Conservation (phyloP, 331 rosid genomes). For the Spiraea crenata region DNA sequence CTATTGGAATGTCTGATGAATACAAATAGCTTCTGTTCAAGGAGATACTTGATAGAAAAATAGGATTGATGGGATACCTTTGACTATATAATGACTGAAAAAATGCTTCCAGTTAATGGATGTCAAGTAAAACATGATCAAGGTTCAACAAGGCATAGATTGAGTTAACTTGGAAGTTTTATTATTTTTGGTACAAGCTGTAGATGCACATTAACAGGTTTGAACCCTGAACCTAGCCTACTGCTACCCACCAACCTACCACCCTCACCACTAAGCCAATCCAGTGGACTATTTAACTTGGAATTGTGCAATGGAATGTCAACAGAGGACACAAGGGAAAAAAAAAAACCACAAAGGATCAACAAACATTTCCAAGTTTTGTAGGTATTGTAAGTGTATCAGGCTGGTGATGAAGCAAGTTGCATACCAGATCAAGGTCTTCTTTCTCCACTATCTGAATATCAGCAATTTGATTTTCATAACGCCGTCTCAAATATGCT, state of each 20-base stretch:
- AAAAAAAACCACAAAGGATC: neutral
- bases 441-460: constrained; percentile 77
- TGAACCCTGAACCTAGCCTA: no score
- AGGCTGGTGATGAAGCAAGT: constrained; percentile 19
- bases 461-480: constrained; percentile 80
- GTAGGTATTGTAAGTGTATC: neutral
- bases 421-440: constrained; percentile 94
- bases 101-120: neutral
- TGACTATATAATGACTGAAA: neutral
- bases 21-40: neutral
- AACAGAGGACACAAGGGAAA: neutral
- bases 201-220: no score
- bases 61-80: neutral
- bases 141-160: neutral
- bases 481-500: constrained; percentile 77
- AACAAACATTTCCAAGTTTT: neutral
- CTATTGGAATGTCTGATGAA: neutral
- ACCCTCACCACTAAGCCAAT: no score
- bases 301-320: neutral
- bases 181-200: no score
- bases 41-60: neutral
- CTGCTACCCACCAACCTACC: no score
- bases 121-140: neutral
- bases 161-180: neutral
- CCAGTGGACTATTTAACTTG: neutral